Evolutionary conservation across 345 rosid genomes (phyloP), one percentile per base, ranked within the genome.

Genomic region (Sapria himalayana): DNA sequence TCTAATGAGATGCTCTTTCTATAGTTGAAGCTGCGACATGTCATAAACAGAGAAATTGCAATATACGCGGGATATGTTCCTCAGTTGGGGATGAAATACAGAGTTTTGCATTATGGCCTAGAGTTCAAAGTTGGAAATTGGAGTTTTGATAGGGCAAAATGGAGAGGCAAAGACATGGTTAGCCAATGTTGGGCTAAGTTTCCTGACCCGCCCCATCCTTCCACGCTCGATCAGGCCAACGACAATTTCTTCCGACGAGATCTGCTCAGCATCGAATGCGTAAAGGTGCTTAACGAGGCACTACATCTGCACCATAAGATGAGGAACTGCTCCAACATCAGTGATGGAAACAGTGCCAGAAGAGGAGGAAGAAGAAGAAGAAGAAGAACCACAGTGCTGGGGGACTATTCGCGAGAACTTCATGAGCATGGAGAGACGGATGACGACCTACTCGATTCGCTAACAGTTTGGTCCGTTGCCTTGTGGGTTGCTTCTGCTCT

Each of bases 81-180:
- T 15, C 76, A 76, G 53, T 60, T 75, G 7, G 86, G 75, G 19
- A 74, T 73, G 33, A 66, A 64, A 27, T 77, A 82, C 25, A 64
- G 78, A 61, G 95, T 89, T 57, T 89, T 89, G 56, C 98, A 89
- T 62, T 89, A 89, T 44, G 98, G 98, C 5, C 65, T 89, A 47
- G 93, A 76, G 59, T 82, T 72, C 54, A 59, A 54, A 54, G 93
- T 82, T 11, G 95, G 93, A 41, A 74, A 73, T 16, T 89, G 95
- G 95, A 89, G 95, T 65, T 89, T 89, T 39, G 95, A 89, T 45
- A 89, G 82, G 66, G 98, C 98, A 10, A 73, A 77, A 0, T 82
- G 86, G 93, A 77, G 98, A 63, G 74, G 74, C 39, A 52, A 46
- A 1, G 95, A 79, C 36, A 18, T 82, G 56, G 77, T 74, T 48